phyloP scores from a whole-genome alignment of 176 grass and related monocot genomes.

The Phragmites australis region DNA sequence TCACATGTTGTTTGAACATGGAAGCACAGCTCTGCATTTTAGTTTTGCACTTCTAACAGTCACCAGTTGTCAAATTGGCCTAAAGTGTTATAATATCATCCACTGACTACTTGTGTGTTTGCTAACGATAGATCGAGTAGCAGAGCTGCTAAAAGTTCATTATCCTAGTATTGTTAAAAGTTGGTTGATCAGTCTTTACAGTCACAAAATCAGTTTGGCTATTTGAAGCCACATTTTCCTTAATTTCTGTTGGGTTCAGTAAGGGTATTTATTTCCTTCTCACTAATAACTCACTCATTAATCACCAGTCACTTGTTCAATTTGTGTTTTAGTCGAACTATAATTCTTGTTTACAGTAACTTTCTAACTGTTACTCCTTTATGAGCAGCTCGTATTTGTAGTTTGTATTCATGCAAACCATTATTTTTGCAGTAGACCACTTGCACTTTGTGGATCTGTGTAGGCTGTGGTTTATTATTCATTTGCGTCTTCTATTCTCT shows the following conservation, averaged over 20 bases:
- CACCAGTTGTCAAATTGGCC: not conserved
- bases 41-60: not conserved
- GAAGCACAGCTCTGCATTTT: not conserved
- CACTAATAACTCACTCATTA: not conserved
- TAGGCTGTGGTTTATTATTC: constrained; percentile 6
- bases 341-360: not conserved
- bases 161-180: not conserved
- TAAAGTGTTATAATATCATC: not conserved
- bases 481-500: constrained; percentile 14
- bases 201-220: not conserved
- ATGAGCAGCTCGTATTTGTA: not conserved
- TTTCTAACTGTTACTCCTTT: constrained; percentile 15
- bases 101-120: not conserved
- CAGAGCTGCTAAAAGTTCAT: not conserved
- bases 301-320: not conserved
- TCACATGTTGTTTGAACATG: not conserved
- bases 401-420: not conserved
- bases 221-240: not conserved
- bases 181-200: not conserved
- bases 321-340: not conserved
- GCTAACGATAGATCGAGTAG: not conserved
- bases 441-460: not conserved
- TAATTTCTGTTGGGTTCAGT: not conserved
- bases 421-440: not conserved
- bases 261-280: not conserved